Conservation (phyloP, 257 asterid species). For the Rhazya stricta region DNA sequence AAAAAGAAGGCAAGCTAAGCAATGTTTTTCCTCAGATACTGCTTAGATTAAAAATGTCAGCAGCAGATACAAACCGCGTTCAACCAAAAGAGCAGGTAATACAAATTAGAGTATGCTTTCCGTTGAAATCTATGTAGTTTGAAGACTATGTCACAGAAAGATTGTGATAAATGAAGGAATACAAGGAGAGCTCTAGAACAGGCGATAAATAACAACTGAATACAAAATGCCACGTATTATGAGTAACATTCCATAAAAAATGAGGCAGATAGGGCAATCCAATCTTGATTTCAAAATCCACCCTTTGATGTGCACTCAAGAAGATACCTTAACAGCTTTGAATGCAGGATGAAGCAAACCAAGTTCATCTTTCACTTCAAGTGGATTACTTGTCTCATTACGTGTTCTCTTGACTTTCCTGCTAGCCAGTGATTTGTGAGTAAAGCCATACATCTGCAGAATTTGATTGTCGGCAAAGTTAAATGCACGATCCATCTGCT, state of each 20-base stretch:
- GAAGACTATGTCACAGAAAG: constrained; percentile 28
- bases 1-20: not conserved
- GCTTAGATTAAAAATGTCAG: not conserved
- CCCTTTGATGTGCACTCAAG: constrained; percentile 19
- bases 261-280: constrained; percentile 8
- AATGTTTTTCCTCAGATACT: not conserved
- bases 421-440: constrained; percentile 59
- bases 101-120: constrained; percentile 16
- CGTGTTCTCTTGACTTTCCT: constrained; percentile 59
- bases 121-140: constrained; percentile 20
- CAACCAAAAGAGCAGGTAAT: constrained; percentile 14
- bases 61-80: constrained; percentile 1
- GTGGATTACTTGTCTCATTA: constrained; percentile 72
- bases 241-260: constrained; percentile 16
- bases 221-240: constrained; percentile 27
- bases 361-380: constrained; percentile 50
- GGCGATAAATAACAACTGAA: constrained; percentile 19
- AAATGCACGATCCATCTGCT: constrained; percentile 89
- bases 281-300: constrained; percentile 21
- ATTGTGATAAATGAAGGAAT: constrained; percentile 34
- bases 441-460: constrained; percentile 77
- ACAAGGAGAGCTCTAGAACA: constrained; percentile 28
- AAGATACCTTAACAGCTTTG: constrained; percentile 47
- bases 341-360: constrained; percentile 78
- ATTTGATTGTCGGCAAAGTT: constrained; percentile 83